Evolutionary conservation across 1,284 basidiomycete species (phyloP).

Genomic region (Trichosporon inkin): DNA sequence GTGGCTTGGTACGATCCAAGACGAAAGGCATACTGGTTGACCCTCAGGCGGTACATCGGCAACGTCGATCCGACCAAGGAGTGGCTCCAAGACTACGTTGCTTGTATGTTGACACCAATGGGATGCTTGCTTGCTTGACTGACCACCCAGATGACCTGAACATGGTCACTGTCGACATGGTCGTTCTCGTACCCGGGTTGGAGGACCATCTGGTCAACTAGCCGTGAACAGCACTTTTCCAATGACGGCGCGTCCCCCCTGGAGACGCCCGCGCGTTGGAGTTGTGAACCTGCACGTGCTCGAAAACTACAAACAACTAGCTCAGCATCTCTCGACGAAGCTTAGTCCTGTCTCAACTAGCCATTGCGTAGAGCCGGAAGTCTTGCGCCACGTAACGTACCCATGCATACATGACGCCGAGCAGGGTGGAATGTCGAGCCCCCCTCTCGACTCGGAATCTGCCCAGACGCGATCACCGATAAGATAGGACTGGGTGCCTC

Average conservation of each 20-base stretch:
- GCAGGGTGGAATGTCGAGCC: too few relatives aligned
- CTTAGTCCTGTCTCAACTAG: neutral
- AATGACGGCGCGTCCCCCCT: neutral
- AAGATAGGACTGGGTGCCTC: too few relatives aligned
- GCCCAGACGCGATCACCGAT: too few relatives aligned
- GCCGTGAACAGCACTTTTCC: neutral
- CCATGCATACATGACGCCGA: neutral
- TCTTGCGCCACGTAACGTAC: neutral
- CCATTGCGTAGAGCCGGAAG: neutral
- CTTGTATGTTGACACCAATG: constrained; percentile 25
- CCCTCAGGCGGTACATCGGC: constrained; percentile 33
- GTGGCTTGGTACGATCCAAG: constrained; percentile 20
- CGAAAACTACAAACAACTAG: neutral
- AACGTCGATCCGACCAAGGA: constrained; percentile 20
- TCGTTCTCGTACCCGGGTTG: constrained; percentile 33
- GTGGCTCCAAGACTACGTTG: constrained; percentile 40
- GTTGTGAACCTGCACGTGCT: neutral
- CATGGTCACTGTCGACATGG: constrained; percentile 42
- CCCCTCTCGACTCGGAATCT: too few relatives aligned
- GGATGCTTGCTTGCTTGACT: neutral
- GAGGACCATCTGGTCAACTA: constrained; percentile 4
- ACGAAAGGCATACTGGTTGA: neutral
- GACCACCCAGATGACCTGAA: constrained; percentile 37
- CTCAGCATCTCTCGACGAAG: neutral
- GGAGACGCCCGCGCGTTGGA: too few relatives aligned